Base-by-base conservation (phyloP, 495 filamentous ascomycete species). In the Hypomontagnella monticulosa region DNA sequence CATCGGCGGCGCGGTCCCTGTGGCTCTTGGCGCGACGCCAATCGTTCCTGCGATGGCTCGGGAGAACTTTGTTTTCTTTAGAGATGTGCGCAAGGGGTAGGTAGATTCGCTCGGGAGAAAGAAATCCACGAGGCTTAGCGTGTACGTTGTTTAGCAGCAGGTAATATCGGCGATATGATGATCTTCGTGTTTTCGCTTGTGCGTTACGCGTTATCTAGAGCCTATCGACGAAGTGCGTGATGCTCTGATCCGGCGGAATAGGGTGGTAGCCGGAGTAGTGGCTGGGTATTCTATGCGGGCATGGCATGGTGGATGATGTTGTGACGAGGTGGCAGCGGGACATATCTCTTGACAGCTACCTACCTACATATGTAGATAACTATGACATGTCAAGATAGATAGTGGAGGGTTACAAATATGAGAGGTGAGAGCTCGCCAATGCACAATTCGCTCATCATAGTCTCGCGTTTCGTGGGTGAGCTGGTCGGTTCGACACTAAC, bases 1-100 rank as follows among this genome's bases (percentile, higher is more conserved):
- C 66, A 60, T 63, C 66, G 59, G 66, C 66, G 59, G 55, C 59
- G 58, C 43, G 34, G n/a, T 41, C 37, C 50, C 36, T 41, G n/a
- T 32, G 20, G 15, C 16, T 48, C 41, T 62, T 46, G 38, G 44
- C 51, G 41, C n/a, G n/a, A 48, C n/a, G 19, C 38, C 57, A 47
- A 47, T 53, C 10, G 41, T 23, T 38, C 44, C 34, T 50, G 11
- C 19, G 15, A 33, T 16, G n/a, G 4, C 14, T 37, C 44, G 52
- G 36, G 32, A 43, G 44, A 27, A 44, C 0, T 53, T 37, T 32
- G 46, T 49, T 46, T 30, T n/a, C 41, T 53, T 16, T 9, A 33
- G 46, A 40, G 37, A 51, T 49, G n/a, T 27, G n/a, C 46, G 15
- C 9, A 18, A 37, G 6, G 36, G 15, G 20, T 27, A 51, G 6